phyloP scores from a whole-genome alignment of 2,329 filamentous ascomycete genomes.

The Xylariaceae sp. region DNA sequence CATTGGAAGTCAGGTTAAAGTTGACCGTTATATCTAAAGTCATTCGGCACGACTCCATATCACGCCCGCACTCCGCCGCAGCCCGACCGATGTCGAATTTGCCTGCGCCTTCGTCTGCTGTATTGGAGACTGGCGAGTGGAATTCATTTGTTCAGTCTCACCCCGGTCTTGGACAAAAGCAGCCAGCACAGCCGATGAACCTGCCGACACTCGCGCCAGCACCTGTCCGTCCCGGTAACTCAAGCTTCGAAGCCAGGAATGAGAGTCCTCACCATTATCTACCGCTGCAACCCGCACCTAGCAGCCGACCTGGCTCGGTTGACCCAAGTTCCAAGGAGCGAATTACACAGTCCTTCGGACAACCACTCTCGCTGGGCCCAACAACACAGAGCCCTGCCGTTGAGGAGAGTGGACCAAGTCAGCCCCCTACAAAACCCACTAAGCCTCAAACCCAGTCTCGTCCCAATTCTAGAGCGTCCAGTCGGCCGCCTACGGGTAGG shows the following conservation, averaged over 20 bases:
- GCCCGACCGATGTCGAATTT: conserved; percentile 15
- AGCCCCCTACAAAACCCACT: conserved; percentile 26
- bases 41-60: conserved; percentile 23
- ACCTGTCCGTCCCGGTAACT: conserved; percentile 23
- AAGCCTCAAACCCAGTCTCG: conserved; percentile 47
- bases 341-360: conserved; percentile 10
- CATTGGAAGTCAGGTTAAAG: conserved; percentile 85
- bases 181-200: conserved; percentile 30
- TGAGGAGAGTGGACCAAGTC: conserved; percentile 19
- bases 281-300: conserved; percentile 15
- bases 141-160: conserved; percentile 69
- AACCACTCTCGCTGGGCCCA: conserved; percentile 10
- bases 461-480: conserved; percentile 56
- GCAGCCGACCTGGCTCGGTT: conserved; percentile 27
- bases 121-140: conserved; percentile 69
- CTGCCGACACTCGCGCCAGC: conserved; percentile 30
- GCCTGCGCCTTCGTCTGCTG: conserved; percentile 35
- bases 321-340: conserved; percentile 22
- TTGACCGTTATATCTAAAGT: conserved; percentile 69
- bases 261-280: conserved; percentile 19
- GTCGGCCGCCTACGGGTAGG: conserved; percentile 46
- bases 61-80: conserved; percentile 18
- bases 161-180: conserved; percentile 43
- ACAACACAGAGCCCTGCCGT: conserved; percentile 16
- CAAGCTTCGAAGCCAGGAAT: conserved; percentile 24